Evolutionary conservation across 306 rosid species (phyloP).

Genomic region (Vigna nakashimae): DNA sequence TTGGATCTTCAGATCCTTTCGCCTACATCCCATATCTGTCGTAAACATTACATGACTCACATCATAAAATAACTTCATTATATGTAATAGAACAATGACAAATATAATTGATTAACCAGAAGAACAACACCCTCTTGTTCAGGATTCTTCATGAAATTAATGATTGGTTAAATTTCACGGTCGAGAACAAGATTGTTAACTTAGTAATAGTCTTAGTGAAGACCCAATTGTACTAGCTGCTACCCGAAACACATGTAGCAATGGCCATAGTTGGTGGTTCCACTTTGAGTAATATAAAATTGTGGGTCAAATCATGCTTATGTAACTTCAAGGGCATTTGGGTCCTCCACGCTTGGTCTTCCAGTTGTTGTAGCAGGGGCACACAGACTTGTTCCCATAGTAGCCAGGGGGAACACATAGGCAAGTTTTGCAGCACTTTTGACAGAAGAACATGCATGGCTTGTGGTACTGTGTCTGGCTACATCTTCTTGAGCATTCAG

Average conservation of each 20-base stretch:
- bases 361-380: constrained; percentile 77
- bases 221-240: constrained; percentile 13
- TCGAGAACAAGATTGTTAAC: constrained; percentile 7
- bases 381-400: constrained; percentile 64
- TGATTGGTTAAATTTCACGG: constrained; percentile 21
- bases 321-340: constrained; percentile 57
- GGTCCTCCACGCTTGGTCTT: constrained; percentile 73
- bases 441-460: constrained; percentile 70
- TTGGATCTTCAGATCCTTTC: not conserved
- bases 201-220: not conserved
- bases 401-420: constrained; percentile 67
- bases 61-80: not conserved
- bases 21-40: not conserved
- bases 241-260: not conserved
- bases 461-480: constrained; percentile 57
- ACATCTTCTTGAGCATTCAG: constrained; percentile 56
- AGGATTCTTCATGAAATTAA: constrained; percentile 18
- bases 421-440: constrained; percentile 59
- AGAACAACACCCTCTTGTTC: constrained; percentile 5
- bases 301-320: not conserved
- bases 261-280: constrained; percentile 14
- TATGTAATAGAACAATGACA: constrained; percentile 7
- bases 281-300: constrained; percentile 29
- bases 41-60: not conserved
- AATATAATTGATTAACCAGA: constrained; percentile 6